Percentiles rank a stretch among this genome's conserved stretches.
phyloP scores from a whole-genome alignment of 306 rosid species.

The Lotus japonicus region DNA sequence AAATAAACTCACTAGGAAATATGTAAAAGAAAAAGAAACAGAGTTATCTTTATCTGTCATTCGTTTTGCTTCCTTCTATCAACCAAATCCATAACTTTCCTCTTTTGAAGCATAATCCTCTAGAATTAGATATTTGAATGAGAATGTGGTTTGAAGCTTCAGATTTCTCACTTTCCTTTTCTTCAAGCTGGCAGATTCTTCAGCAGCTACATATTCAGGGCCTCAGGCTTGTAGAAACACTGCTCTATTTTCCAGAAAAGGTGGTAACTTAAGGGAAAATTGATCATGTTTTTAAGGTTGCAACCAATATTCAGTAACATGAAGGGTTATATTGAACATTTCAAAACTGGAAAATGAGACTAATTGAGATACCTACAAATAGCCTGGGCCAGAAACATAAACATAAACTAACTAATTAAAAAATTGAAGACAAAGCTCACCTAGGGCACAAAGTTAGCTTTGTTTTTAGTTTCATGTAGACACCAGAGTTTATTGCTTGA shows the following conservation, averaged over 20 bases:
- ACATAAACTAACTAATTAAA: background rate
- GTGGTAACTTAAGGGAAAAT: background rate
- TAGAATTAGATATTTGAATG: slow-evolving; percentile 15
- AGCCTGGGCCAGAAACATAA: background rate
- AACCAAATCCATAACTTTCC: background rate
- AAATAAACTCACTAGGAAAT: too few species aligned
- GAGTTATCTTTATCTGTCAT: too few species aligned
- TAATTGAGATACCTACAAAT: too few species aligned
- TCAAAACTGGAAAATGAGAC: too few species aligned
- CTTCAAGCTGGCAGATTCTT: background rate
- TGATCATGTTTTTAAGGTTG: too few species aligned
- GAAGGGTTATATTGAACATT: background rate
- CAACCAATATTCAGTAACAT: background rate
- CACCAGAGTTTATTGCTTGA: background rate
- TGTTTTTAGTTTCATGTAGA: background rate
- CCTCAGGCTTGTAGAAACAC: background rate
- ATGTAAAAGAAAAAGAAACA: too few species aligned
- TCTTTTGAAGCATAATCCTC: slow-evolving; percentile 7
- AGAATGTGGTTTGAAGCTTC: slow-evolving; percentile 30
- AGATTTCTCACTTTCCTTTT: slow-evolving; percentile 31
- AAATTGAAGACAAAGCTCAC: slow-evolving; percentile 8
- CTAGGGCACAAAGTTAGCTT: background rate
- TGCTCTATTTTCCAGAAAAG: background rate
- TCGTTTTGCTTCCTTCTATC: too few species aligned
- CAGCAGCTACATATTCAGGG: too few species aligned